Conservation (phyloP, 2,329 filamentous ascomycete species). For the Alternaria sp. region DNA sequence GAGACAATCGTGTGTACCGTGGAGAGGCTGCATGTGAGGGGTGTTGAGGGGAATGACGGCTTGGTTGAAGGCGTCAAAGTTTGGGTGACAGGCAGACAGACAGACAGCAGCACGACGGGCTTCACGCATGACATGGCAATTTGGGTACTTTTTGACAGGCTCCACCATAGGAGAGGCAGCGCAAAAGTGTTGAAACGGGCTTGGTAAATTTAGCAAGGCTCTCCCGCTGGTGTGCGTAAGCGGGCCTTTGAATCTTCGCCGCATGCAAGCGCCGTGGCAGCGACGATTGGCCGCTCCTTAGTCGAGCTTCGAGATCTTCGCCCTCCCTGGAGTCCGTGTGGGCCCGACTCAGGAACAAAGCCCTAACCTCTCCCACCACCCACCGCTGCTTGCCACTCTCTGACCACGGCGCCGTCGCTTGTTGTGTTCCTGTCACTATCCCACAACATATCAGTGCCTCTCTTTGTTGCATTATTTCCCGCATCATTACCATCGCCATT, state of each 20-base stretch:
- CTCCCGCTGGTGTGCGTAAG: slow-evolving; percentile 29
- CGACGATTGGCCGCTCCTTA: slow-evolving; percentile 22
- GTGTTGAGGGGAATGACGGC: background rate
- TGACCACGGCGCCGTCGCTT: slow-evolving; percentile 4
- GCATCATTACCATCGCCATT: background rate
- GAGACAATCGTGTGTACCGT: background rate
- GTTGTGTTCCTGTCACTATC: background rate
- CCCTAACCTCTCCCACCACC: slow-evolving; percentile 5
- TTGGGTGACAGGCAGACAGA: background rate
- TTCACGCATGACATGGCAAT: slow-evolving; percentile 9
- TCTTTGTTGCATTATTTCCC: slow-evolving; percentile 2
- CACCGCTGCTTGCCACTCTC: slow-evolving; percentile 9
- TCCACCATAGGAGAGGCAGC: slow-evolving; percentile 17
- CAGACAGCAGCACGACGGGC: background rate
- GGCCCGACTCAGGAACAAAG: slow-evolving; percentile 15
- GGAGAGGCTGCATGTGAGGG: background rate
- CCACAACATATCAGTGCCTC: background rate
- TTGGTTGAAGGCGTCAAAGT: background rate
- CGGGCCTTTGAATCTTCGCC: slow-evolving; percentile 23
- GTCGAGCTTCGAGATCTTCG: slow-evolving; percentile 25
- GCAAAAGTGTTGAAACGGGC: slow-evolving; percentile 25
- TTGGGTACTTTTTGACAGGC: slow-evolving; percentile 5
- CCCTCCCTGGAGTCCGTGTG: slow-evolving; percentile 13
- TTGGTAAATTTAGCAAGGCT: slow-evolving; percentile 32
- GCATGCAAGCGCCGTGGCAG: slow-evolving; percentile 29